These are phyloP conservation scores for Sporisorium reilianum DNA, from an alignment of 1,284 basidiomycete species.

Conservation along the genomic window DNA sequence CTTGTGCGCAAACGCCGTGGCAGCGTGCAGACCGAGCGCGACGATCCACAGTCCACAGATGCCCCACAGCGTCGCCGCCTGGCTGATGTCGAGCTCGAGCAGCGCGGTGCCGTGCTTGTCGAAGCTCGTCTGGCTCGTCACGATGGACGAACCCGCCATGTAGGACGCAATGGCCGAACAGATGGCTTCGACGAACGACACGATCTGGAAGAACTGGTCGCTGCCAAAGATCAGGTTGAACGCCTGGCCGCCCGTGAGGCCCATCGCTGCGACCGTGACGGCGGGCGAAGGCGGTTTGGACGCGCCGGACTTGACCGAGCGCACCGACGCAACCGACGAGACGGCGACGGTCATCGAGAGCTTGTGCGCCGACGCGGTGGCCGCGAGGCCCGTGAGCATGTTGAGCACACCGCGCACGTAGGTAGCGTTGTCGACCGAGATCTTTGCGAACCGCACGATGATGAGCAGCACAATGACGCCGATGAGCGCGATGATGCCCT, in stretches of 20 bases:
- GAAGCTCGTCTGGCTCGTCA: conserved; percentile 18
- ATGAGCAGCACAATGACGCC: conserved; percentile 52
- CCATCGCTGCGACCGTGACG: conserved; percentile 34
- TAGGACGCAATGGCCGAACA: conserved; percentile 42
- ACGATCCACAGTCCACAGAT: conserved; percentile 48
- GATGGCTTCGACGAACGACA: conserved; percentile 43
- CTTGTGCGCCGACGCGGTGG: conserved; percentile 45
- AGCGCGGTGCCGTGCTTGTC: conserved; percentile 25
- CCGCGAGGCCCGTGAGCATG: conserved; percentile 50
- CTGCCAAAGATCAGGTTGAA: conserved; percentile 50
- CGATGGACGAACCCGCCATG: conserved; percentile 40
- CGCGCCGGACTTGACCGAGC: conserved; percentile 10
- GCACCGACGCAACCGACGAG: conserved; percentile 23
- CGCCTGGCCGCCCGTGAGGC: conserved; percentile 24
- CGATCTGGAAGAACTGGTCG: conserved; percentile 50
- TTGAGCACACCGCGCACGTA: conserved; percentile 47
- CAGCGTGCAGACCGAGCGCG: conserved; percentile 31
- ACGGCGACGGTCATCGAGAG: conserved; percentile 50
- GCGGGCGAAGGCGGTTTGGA: conserved; percentile 27
- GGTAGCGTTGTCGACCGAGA: conserved; percentile 39
- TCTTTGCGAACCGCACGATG: conserved; percentile 30
- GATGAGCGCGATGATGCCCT: conserved; percentile 42
- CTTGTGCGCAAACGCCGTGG: conserved; percentile 48
- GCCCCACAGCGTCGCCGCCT: conserved; percentile 48
- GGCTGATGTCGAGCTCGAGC: conserved; percentile 44